Evolutionary conservation across 306 rosid species (phyloP).

Genomic region (Senna siamea): DNA sequence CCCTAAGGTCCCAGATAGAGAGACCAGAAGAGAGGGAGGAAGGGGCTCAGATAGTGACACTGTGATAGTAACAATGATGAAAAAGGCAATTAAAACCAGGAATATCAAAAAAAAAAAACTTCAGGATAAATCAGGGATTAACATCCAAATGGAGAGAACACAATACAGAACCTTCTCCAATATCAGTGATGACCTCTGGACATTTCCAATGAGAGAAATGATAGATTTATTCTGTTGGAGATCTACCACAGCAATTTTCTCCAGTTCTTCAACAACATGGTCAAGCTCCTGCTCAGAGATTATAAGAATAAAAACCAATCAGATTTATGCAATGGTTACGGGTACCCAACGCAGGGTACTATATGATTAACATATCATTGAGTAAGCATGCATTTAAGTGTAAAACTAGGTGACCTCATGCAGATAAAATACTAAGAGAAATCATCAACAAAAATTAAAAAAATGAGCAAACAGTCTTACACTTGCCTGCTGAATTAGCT

Average conservation of each 20-base stretch:
- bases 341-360: background rate
- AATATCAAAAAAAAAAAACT: constrained; percentile 2
- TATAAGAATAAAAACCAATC: constrained; percentile 18
- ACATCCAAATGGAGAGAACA: constrained; percentile 29
- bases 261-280: constrained; percentile 86
- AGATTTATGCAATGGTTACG: constrained; percentile 5
- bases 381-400: constrained; percentile 2
- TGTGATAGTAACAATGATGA: background rate
- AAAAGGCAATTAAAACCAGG: constrained; percentile 25
- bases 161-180: constrained; percentile 76
- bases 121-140: constrained; percentile 5
- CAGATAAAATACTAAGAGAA: background rate
- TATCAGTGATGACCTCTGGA: constrained; percentile 86
- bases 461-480: constrained; percentile 30
- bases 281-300: constrained; percentile 81
- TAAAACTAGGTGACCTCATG: background rate
- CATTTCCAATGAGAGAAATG: constrained; percentile 95
- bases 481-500: constrained; percentile 78
- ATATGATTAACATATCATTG: constrained; percentile 13
- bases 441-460: background rate
- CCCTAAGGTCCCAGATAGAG: constrained; percentile 24
- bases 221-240: constrained; percentile 91
- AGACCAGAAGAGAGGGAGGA: constrained; percentile 8
- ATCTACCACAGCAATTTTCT: constrained; percentile 90
- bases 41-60: constrained; percentile 24